Conservation (phyloP, 768 basidiomycete species). For the Trametes villosa region DNA sequence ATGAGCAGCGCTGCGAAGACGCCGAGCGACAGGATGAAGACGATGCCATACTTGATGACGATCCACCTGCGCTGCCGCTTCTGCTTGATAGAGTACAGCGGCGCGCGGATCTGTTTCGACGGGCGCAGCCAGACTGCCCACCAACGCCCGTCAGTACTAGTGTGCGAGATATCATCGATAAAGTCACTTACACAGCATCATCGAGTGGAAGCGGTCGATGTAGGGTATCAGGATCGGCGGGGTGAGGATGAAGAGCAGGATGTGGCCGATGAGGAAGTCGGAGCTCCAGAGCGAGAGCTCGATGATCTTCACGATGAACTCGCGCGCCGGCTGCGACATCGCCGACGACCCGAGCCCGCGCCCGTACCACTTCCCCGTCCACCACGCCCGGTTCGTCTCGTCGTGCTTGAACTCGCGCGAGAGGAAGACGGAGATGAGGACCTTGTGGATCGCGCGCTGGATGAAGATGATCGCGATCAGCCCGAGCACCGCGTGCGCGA, state of each 20-base stretch:
- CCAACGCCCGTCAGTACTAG: conserved; percentile 27
- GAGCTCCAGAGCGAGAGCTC: conserved; percentile 96
- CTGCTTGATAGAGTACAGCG: conserved; percentile 88
- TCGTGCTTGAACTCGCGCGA: conserved; percentile 99
- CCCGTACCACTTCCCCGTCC: conserved; percentile 98
- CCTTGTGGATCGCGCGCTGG: conserved; percentile 91
- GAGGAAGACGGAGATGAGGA: conserved; percentile 91
- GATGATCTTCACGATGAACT: conserved; percentile 97
- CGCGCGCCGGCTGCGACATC: conserved; percentile 97
- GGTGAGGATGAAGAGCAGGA: conserved; percentile 90
- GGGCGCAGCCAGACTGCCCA: conserved; percentile 89
- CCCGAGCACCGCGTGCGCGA: conserved; percentile 91
- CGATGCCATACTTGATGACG: conserved; percentile 82
- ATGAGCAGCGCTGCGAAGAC: conserved; percentile 78
- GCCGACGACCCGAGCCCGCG: conserved; percentile 88
- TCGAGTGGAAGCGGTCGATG: conserved; percentile 90
- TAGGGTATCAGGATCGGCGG: conserved; percentile 90
- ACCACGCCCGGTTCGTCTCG: conserved; percentile 98
- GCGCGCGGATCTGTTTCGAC: conserved; percentile 92
- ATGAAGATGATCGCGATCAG: conserved; percentile 90
- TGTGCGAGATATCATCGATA: background rate
- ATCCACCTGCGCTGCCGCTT: conserved; percentile 89
- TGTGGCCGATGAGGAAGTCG: conserved; percentile 86
- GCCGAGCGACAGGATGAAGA: conserved; percentile 72
- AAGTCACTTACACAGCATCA: conserved; percentile 76